Evolutionary conservation across 2,329 filamentous ascomycete genomes (phyloP).

Genomic region (Colletotrichum truncatum): DNA sequence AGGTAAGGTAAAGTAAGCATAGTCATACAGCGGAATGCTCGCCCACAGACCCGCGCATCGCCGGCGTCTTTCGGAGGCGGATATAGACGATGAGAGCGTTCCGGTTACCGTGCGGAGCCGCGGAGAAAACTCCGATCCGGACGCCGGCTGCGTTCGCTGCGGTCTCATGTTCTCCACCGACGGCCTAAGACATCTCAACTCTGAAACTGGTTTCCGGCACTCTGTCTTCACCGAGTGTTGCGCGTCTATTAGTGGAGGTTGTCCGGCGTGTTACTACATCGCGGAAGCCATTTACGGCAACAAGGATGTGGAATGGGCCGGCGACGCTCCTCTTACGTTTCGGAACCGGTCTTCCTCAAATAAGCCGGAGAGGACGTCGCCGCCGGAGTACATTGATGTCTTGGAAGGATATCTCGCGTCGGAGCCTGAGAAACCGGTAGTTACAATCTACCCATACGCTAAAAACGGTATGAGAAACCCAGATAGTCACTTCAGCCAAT

Average conservation of each 20-base stretch:
- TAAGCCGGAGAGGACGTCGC: background rate
- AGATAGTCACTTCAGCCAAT: background rate
- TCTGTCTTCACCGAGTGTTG: background rate
- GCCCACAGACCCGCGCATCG: background rate
- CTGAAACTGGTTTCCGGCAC: background rate
- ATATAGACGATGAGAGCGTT: background rate
- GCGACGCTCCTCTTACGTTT: background rate
- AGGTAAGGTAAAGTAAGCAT: too few relatives aligned
- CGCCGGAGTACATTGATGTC: background rate
- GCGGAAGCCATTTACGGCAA: background rate
- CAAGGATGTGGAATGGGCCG: background rate
- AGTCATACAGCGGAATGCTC: background rate
- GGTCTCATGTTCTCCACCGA: background rate
- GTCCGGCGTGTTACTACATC: background rate
- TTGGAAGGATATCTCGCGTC: background rate
- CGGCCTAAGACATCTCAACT: conserved; percentile 2
- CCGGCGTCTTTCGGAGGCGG: background rate
- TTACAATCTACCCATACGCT: background rate
- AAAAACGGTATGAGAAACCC: background rate
- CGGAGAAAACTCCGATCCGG: background rate
- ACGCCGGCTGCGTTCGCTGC: background rate
- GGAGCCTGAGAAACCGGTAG: background rate
- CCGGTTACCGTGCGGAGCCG: background rate
- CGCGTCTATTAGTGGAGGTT: background rate
- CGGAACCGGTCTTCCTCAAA: background rate